Conservation (phyloP, 148 eudicot species). For the Diospyros kaki region DNA sequence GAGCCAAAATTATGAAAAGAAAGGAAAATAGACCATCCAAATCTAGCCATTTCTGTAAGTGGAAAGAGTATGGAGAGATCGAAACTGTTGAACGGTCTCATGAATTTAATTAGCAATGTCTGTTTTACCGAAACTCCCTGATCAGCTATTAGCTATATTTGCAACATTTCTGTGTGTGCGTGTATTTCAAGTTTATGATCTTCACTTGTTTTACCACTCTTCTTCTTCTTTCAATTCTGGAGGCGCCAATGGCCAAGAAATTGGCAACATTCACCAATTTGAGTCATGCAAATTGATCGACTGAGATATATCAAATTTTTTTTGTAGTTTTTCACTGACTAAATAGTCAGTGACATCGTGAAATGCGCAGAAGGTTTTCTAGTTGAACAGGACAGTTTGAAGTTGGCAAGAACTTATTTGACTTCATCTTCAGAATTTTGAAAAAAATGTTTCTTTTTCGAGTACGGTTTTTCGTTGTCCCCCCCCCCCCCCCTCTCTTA, state of each 20-base stretch:
- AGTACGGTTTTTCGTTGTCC: too few species aligned
- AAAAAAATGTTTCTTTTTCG: too few species aligned
- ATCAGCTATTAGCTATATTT: neutral
- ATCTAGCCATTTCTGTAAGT: neutral
- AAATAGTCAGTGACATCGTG: too few species aligned
- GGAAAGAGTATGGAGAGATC: neutral
- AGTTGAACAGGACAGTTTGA: too few species aligned
- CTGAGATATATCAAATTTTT: neutral
- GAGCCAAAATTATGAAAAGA: neutral
- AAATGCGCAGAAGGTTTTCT: too few species aligned
- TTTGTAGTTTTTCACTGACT: neutral
- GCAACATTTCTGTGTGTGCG: neutral
- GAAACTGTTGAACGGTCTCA: neutral
- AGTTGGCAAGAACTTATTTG: too few species aligned
- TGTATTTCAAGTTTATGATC: too few species aligned
- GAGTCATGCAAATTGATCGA: constrained; percentile 1
- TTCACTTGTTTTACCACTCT: neutral
- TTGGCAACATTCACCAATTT: neutral
- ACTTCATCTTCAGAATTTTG: too few species aligned
- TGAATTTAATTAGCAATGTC: too few species aligned
- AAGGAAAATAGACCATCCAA: neutral
- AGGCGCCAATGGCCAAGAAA: neutral
- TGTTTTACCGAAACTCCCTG: too few species aligned
- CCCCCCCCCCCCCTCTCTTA: too few species aligned
- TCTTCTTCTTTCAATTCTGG: neutral